Conservation (phyloP, 208 protist genomes). For the Trypanosoma platydactyli region DNA sequence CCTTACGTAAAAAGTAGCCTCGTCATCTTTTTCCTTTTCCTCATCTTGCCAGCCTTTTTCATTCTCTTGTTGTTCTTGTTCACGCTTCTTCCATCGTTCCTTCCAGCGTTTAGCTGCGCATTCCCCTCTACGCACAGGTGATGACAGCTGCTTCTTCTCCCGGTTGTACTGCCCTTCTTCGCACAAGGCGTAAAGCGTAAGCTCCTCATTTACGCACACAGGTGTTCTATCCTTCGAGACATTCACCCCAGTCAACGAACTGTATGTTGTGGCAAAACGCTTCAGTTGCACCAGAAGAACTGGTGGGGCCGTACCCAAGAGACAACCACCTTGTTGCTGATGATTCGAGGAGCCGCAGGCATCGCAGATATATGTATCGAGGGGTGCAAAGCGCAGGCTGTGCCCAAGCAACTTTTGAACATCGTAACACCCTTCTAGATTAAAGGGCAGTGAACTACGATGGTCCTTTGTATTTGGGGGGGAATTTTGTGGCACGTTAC, state of each 20-base stretch:
- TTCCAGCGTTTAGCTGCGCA: conserved; percentile 3
- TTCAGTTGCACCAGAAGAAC: conserved; percentile 77
- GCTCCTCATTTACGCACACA: conserved; percentile 29
- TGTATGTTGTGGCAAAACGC: conserved; percentile 47
- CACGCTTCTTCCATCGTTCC: neutral
- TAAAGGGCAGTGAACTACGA: neutral
- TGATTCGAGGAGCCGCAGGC: conserved; percentile 35
- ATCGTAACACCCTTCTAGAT: conserved; percentile 6
- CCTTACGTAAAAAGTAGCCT: conserved; percentile 14
- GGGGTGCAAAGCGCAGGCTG: conserved; percentile 44
- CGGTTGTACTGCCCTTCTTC: conserved; percentile 27
- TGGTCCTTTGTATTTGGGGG: neutral
- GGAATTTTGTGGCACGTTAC: neutral
- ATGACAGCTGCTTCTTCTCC: conserved; percentile 21
- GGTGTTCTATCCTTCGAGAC: conserved; percentile 40
- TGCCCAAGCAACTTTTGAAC: conserved; percentile 36
- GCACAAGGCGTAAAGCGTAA: conserved; percentile 33
- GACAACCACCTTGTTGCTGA: conserved; percentile 66
- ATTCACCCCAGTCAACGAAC: conserved; percentile 11
- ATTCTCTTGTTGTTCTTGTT: conserved; percentile 2
- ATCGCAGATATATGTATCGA: conserved; percentile 74
- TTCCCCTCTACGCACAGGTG: conserved; percentile 18
- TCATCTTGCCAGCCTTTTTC: conserved; percentile 9
- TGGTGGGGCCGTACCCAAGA: conserved; percentile 48
- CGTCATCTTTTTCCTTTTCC: conserved; percentile 11